These are phyloP conservation scores for Quercus lobata DNA, from an alignment of 331 rosid species.

Conservation along the genomic window DNA sequence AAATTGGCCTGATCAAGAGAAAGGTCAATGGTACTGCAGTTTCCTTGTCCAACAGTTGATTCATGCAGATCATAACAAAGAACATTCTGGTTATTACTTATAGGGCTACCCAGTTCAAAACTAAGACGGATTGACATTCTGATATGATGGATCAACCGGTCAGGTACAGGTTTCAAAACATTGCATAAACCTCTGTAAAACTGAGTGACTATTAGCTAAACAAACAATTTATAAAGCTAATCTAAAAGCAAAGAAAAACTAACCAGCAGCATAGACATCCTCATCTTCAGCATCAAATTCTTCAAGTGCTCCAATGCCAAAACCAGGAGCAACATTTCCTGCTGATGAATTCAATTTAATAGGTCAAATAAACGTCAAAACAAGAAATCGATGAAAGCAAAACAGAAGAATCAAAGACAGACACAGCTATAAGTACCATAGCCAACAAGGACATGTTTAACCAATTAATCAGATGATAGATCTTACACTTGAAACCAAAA, in stretches of 20 bases:
- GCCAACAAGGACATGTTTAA: conserved; percentile 12
- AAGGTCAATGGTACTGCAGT: not conserved
- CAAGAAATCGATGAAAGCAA: conserved; percentile 13
- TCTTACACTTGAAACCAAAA: conserved; percentile 86
- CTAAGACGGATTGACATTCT: not conserved
- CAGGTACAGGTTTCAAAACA: conserved; percentile 3
- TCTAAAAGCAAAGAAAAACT: conserved; percentile 29
- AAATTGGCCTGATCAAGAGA: not conserved
- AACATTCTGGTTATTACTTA: not conserved
- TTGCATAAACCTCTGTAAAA: conserved; percentile 9
- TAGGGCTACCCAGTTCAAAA: not conserved
- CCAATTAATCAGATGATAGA: conserved; percentile 17
- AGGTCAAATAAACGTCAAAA: conserved; percentile 27
- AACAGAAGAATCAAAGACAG: conserved; percentile 13
- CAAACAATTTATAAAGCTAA: conserved; percentile 1
- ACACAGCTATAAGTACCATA: not conserved
- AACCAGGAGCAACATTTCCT: conserved; percentile 91
- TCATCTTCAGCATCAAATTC: conserved; percentile 92
- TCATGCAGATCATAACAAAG: not conserved
- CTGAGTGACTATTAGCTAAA: not conserved
- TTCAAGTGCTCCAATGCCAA: conserved; percentile 99
- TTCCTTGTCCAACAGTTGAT: not conserved
- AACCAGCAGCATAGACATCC: conserved; percentile 86
- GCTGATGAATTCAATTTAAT: conserved; percentile 52
- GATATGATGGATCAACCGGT: not conserved